Evolutionary conservation across 495 filamentous ascomycete genomes (phyloP).

Genomic region (Echria macrotheca): DNA sequence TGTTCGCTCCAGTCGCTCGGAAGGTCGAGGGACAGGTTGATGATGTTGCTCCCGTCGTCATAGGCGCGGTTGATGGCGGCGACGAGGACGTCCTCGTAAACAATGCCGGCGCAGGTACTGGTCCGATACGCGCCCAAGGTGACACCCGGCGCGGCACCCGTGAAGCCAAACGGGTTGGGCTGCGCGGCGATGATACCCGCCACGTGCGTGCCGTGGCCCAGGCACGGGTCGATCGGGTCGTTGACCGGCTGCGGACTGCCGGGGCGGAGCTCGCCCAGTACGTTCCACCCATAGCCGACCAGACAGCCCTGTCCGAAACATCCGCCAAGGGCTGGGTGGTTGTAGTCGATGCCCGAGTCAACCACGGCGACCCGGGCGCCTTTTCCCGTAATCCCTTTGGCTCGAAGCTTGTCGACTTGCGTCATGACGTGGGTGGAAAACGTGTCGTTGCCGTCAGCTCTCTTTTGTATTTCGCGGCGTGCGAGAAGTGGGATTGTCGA

Average conservation of each 20-base stretch:
- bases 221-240: slow-evolving; percentile 15
- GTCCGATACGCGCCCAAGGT: slow-evolving; percentile 47
- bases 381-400: slow-evolving; percentile 30
- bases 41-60: slow-evolving; percentile 48
- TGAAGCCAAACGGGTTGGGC: slow-evolving; percentile 35
- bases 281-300: slow-evolving; percentile 40
- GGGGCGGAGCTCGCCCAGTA: slow-evolving; percentile 34
- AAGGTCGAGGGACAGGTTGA: slow-evolving; percentile 45
- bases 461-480: not conserved
- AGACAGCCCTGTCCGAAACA: slow-evolving; percentile 45
- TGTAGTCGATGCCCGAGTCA: slow-evolving; percentile 46
- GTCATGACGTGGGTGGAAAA: slow-evolving; percentile 35
- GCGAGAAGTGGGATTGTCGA: not conserved
- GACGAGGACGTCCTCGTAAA: slow-evolving; percentile 41
- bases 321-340: slow-evolving; percentile 47
- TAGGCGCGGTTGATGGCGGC: slow-evolving; percentile 45
- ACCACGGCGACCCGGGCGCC: slow-evolving; percentile 36
- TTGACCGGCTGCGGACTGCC: slow-evolving; percentile 35
- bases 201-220: slow-evolving; percentile 38
- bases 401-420: slow-evolving; percentile 35
- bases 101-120: slow-evolving; percentile 36
- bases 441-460: slow-evolving; percentile 16
- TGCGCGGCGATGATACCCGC: slow-evolving; percentile 49
- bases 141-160: slow-evolving; percentile 47
- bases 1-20: slow-evolving; percentile 45